phyloP scores from a whole-genome alignment of 108 stramenopile genomes.

The Aurantiochytrium sp. region DNA sequence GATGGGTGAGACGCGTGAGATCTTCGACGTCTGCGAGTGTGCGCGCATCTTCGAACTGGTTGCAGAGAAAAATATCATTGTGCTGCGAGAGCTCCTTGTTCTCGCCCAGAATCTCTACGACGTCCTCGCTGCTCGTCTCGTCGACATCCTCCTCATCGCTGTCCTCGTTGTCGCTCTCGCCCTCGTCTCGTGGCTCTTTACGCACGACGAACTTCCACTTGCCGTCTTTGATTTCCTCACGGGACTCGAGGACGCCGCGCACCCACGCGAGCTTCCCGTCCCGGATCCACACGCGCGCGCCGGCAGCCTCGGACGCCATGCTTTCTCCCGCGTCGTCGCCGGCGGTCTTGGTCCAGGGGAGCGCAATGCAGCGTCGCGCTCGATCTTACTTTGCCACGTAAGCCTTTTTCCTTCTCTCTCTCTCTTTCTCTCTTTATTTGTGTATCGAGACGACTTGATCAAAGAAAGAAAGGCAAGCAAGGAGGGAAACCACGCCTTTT shows the following conservation, averaged over 20 bases:
- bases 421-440: too few species aligned
- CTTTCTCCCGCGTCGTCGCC: too few species aligned
- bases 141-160: not conserved
- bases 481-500: too few species aligned
- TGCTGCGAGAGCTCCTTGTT: not conserved
- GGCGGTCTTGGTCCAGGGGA: too few species aligned
- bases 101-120: not conserved
- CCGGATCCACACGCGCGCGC: conserved; percentile 13
- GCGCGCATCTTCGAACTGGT: not conserved
- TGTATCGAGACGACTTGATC: too few species aligned
- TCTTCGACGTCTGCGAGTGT: conserved; percentile 53
- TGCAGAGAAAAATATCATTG: not conserved
- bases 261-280: not conserved
- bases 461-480: too few species aligned
- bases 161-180: not conserved
- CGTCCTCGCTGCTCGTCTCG: not conserved
- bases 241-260: not conserved
- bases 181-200: not conserved
- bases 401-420: too few species aligned
- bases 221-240: not conserved
- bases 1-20: conserved; percentile 84
- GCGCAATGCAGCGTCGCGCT: too few species aligned
- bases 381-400: too few species aligned
- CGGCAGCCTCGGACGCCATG: not conserved
- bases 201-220: not conserved